These are phyloP conservation scores for Penicillium simplicissimum DNA, from an alignment of 495 filamentous ascomycete genomes.

Conservation along the genomic window DNA sequence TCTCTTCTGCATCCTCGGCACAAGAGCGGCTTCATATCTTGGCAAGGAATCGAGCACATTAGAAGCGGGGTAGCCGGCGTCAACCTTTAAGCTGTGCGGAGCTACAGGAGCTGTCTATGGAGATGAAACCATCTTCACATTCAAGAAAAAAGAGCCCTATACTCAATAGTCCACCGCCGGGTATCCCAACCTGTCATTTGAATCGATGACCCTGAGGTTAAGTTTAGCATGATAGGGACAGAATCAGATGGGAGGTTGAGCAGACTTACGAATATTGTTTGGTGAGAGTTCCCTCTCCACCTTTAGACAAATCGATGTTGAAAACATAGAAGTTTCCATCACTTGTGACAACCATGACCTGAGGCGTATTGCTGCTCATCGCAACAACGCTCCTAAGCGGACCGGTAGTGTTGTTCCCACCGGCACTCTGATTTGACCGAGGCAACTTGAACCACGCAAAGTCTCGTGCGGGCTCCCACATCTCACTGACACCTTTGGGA, in stretches of 20 bases:
- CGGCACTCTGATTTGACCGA: constrained; percentile 47
- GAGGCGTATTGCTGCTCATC: constrained; percentile 87
- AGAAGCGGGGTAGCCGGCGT: not conserved
- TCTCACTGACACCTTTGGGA: constrained; percentile 87
- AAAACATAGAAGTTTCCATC: constrained; percentile 95
- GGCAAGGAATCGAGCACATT: not conserved
- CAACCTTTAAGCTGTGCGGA: not conserved
- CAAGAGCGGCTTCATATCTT: not conserved
- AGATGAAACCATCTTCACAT: not conserved
- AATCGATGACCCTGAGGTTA: constrained; percentile 48
- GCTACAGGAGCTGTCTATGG: not conserved
- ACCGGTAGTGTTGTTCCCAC: constrained; percentile 39
- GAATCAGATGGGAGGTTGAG: not conserved
- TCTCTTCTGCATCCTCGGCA: not conserved
- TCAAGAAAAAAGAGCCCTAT: not conserved
- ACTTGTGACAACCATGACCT: constrained; percentile 97
- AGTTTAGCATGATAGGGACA: constrained; percentile 13
- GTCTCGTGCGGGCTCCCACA: constrained; percentile 94
- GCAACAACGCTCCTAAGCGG: constrained; percentile 85
- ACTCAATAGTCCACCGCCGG: constrained; percentile 27
- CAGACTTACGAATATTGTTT: constrained; percentile 82
- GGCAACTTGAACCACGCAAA: constrained; percentile 96
- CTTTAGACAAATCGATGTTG: constrained; percentile 90
- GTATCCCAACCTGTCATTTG: constrained; percentile 54
- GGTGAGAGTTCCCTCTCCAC: constrained; percentile 87